Evolutionary conservation across 805 yeast species (phyloP), one percentile per base, ranked within the genome.

Genomic region (Zygosaccharomyces siamensis): DNA sequence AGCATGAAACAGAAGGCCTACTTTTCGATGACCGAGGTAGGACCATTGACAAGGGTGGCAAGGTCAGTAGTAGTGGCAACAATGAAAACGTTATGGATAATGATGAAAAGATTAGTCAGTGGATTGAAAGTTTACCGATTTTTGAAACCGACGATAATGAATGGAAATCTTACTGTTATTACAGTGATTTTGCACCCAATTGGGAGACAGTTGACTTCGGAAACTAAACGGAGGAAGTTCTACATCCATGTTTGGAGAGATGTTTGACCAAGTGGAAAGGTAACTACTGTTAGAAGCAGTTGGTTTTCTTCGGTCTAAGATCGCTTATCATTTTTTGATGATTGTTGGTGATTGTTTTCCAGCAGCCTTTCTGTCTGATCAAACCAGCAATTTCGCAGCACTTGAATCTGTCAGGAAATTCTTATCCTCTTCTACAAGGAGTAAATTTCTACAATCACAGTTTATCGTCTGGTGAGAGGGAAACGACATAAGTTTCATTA

Each of bases 171-270:
- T 26, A 35, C 7, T 48, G 51, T 21, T 51, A 43, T 20, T 20
- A 50, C 8, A 44, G 46, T 20, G 49, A 45, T 21, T 41, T 32
- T 4, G 38, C 44, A 5, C 26, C 46, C 7, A 32, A 48, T 31
- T 51, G 51, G 51, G 54, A 51, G 36, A 49, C 45, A 39, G 46
- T 45, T 12, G 47, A 48, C 12, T 18, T 48, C 11, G 49, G 45
- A 8, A 42, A 41, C 8, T 44, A 31, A 27, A 27, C 26, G 7
- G 31, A 37, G 14, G 45, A 39, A 10, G 20, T 27, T 35, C 40
- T 11, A 11, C 21, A 33, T 7, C 11, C 4, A 30, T 33, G n/a
- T 30, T 36, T 10, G 44, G 30, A 10, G 44, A 41, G 28, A n/a
- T 41, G 20, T 20, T 41, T n/a, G 14, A 41, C 7, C 24, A 23